phyloP scores from a whole-genome alignment of 371 early-diverging fungal genomes.

The Mortierella sp. region DNA sequence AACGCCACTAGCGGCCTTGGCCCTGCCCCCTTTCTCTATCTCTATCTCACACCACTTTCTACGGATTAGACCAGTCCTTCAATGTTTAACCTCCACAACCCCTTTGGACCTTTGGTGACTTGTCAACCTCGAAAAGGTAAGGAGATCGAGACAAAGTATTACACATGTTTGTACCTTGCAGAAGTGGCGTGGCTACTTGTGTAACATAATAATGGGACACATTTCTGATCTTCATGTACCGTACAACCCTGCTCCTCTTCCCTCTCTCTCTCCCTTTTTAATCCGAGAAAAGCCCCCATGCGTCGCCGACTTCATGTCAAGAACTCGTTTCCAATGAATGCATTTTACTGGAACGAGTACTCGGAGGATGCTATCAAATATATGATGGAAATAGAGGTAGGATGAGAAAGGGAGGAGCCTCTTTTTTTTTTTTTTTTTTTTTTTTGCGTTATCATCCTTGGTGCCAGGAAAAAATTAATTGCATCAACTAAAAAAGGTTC shows the following conservation, averaged over 20 bases:
- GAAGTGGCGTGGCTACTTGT: constrained; percentile 3
- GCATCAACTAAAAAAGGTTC: background rate
- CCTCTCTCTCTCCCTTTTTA: background rate
- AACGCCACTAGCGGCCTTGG: too few species aligned
- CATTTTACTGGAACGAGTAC: constrained; percentile 42
- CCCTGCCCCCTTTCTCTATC: background rate
- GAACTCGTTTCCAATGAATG: constrained; percentile 26
- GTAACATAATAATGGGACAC: too few species aligned
- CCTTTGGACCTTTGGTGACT: constrained; percentile 34
- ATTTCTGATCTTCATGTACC: constrained; percentile 4
- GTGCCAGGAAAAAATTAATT: too few species aligned
- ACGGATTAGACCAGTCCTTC: background rate
- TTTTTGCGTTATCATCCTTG: too few species aligned
- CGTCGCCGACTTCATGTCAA: constrained; percentile 20
- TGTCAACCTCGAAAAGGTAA: constrained; percentile 33
- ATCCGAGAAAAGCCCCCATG: constrained; percentile 7
- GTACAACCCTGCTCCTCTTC: background rate
- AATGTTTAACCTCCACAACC: background rate
- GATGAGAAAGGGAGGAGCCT: too few species aligned
- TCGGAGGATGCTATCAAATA: constrained; percentile 34
- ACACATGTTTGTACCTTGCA: background rate
- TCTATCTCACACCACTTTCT: background rate
- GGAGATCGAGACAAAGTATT: background rate
- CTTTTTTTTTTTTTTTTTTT: background rate
- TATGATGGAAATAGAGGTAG: constrained; percentile 43